These are phyloP conservation scores for Xylariaceae sp. DNA, from an alignment of 2,329 filamentous ascomycete species.

Conservation along the genomic window DNA sequence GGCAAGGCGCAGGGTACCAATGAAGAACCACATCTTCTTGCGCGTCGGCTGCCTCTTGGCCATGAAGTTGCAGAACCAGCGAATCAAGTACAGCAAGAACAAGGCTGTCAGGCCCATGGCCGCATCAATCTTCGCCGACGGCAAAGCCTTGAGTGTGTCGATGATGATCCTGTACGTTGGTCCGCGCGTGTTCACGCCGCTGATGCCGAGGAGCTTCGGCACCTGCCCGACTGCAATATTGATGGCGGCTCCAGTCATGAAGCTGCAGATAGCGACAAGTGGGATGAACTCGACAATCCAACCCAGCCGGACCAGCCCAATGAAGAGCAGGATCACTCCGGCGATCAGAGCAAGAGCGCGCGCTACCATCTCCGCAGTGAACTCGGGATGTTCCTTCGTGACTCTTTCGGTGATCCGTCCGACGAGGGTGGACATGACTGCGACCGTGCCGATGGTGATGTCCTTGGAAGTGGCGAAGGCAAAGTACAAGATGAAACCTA, in stretches of 20 bases:
- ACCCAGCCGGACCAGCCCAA: slow-evolving; percentile 46
- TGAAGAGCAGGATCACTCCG: slow-evolving; percentile 43
- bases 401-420: slow-evolving; percentile 43
- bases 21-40: slow-evolving; percentile 72
- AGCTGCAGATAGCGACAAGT: slow-evolving; percentile 47
- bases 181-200: slow-evolving; percentile 44
- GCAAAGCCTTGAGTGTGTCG: slow-evolving; percentile 43
- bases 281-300: slow-evolving; percentile 54
- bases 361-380: slow-evolving; percentile 38
- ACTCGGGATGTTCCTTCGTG: slow-evolving; percentile 32
- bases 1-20: slow-evolving; percentile 70
- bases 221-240: slow-evolving; percentile 48
- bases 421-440: slow-evolving; percentile 49
- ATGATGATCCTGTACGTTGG: slow-evolving; percentile 47
- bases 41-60: slow-evolving; percentile 63
- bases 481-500: slow-evolving; percentile 35
- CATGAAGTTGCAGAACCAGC: slow-evolving; percentile 56
- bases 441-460: slow-evolving; percentile 74
- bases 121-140: slow-evolving; percentile 58
- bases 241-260: slow-evolving; percentile 50
- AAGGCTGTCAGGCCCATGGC: slow-evolving; percentile 70
- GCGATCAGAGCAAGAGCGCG: slow-evolving; percentile 44
- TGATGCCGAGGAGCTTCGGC: slow-evolving; percentile 47
- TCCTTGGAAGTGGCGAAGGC: slow-evolving; percentile 39
- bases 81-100: slow-evolving; percentile 63